Percentiles rank a stretch among this genome's conserved stretches.
Conservation (phyloP, 768 basidiomycete genomes). For the Naganishia vishniacii region DNA sequence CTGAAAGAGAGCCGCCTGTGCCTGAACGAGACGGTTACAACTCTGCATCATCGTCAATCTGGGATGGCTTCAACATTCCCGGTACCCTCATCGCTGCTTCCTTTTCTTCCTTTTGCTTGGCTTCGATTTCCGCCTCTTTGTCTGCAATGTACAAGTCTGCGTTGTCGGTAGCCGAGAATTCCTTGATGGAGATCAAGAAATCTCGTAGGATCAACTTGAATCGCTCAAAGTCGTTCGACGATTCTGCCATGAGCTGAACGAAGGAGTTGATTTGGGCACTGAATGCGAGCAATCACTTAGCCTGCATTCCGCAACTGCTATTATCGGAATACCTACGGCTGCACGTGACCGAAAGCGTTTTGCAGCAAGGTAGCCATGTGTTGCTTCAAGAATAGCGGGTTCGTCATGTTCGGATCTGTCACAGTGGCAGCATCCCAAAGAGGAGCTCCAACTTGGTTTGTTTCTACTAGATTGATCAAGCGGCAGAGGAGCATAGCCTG, state of each 20-base stretch:
- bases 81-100: constrained; percentile 88
- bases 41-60: constrained; percentile 80
- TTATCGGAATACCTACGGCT: constrained; percentile 57
- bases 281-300: background rate
- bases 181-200: constrained; percentile 95
- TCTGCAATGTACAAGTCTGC: constrained; percentile 88
- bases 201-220: constrained; percentile 87
- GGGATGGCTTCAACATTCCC: constrained; percentile 95
- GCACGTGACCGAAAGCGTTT: constrained; percentile 86
- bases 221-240: constrained; percentile 50
- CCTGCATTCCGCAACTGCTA: background rate
- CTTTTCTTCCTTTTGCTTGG: constrained; percentile 73
- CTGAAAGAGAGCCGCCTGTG: no score
- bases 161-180: constrained; percentile 84
- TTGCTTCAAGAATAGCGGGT: constrained; percentile 71
- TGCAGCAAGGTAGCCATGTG: constrained; percentile 81
- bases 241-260: constrained; percentile 50
- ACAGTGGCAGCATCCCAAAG: constrained; percentile 71
- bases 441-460: constrained; percentile 70
- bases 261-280: constrained; percentile 50
- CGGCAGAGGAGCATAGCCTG: constrained; percentile 87
- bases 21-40: constrained; percentile 32
- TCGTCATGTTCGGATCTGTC: constrained; percentile 64
- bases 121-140: constrained; percentile 77
- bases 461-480: constrained; percentile 87